phyloP scores from a whole-genome alignment of 306 rosid genomes.

The Acacia melanoxylon region DNA sequence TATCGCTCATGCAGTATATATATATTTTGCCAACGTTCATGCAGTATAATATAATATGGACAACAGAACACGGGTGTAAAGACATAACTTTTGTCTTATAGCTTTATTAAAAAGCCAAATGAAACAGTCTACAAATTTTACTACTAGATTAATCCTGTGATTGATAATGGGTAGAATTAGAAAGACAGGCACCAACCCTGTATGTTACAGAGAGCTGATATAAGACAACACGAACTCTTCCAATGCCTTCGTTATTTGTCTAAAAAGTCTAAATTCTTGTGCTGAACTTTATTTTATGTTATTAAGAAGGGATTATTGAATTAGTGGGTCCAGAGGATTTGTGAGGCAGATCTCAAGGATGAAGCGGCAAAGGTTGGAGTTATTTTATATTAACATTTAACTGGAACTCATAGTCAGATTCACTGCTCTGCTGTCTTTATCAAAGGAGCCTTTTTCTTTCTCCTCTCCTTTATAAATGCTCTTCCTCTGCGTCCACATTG shows the following conservation, averaged over 20 bases:
- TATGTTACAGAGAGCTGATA: background rate
- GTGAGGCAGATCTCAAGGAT: constrained; percentile 16
- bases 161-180: background rate
- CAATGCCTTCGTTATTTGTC: background rate
- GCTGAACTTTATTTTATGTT: background rate
- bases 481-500: constrained; percentile 7
- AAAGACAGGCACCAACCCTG: background rate
- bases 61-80: background rate
- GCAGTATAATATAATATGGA: background rate
- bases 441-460: background rate
- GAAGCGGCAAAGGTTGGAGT: constrained; percentile 37
- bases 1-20: background rate
- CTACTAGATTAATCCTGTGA: background rate
- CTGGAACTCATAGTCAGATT: background rate
- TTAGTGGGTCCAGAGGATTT: background rate
- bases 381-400: background rate
- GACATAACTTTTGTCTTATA: background rate
- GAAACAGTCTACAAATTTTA: background rate
- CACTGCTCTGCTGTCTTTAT: background rate
- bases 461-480: constrained; percentile 15
- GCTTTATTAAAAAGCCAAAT: background rate
- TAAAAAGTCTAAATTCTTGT: background rate
- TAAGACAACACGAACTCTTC: background rate
- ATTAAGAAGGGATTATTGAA: background rate
- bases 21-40: background rate